These are phyloP conservation scores for Trichoderma erinaceum DNA, from an alignment of 495 filamentous ascomycete genomes.

Conservation along the genomic window DNA sequence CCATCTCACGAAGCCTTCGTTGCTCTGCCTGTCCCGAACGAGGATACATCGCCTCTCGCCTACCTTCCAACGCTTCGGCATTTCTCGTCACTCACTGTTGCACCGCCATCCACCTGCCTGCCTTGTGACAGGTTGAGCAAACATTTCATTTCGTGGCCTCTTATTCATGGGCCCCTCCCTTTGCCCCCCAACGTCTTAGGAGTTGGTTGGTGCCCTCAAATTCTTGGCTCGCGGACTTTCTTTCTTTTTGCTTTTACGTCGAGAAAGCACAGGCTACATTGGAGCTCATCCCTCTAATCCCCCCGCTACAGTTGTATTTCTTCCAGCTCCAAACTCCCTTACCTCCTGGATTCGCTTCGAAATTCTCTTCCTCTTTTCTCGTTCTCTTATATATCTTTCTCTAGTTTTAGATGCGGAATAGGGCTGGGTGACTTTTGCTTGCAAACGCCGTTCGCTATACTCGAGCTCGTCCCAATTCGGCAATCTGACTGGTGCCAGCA, in stretches of 20 bases:
- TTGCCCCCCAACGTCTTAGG: neutral
- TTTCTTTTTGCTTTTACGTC: neutral
- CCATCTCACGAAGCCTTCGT: neutral
- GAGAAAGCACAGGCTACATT: neutral
- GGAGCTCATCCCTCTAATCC: neutral
- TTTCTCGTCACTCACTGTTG: conserved; percentile 11
- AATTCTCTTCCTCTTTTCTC: neutral
- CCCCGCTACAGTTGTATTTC: neutral
- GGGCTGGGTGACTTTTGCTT: neutral
- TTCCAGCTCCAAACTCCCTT: neutral
- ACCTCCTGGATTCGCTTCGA: neutral
- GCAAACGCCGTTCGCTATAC: neutral
- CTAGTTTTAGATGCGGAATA: neutral
- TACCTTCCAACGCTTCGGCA: neutral
- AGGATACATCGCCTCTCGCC: conserved; percentile 6
- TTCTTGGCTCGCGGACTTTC: neutral
- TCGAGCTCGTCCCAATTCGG: neutral
- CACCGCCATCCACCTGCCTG: conserved; percentile 13
- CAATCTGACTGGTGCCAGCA: neutral
- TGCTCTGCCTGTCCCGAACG: neutral
- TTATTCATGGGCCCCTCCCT: neutral
- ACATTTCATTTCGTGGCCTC: conserved; percentile 12
- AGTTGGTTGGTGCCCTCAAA: neutral
- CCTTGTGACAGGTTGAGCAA: conserved; percentile 12
- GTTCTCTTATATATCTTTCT: neutral